Evolutionary conservation across 495 filamentous ascomycete species (phyloP).

Genomic region (Polyplosphaeria fusca): DNA sequence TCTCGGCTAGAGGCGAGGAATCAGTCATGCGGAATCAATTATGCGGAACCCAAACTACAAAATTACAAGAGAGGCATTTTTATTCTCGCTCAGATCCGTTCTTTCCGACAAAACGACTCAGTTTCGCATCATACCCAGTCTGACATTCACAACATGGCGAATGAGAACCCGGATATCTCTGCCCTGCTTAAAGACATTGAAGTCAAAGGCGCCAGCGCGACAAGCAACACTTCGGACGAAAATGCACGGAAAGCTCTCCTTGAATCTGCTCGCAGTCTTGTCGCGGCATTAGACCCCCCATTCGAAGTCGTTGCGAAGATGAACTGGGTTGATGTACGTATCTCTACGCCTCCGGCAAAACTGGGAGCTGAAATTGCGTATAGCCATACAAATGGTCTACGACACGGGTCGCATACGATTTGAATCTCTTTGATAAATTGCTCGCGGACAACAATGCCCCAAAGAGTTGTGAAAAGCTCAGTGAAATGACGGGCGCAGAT

Average conservation of each 20-base stretch:
- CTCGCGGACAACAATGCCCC: not conserved
- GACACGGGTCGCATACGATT: not conserved
- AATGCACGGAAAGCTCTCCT: not conserved
- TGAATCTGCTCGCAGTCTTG: conserved; percentile 1
- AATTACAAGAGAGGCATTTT: too few species aligned
- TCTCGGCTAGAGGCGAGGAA: too few species aligned
- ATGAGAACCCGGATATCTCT: not conserved
- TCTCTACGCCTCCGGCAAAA: not conserved
- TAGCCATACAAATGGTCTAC: not conserved
- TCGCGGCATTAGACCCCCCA: not conserved
- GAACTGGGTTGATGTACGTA: conserved; percentile 3
- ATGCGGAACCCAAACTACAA: too few species aligned
- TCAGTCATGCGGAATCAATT: too few species aligned
- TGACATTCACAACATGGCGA: too few species aligned
- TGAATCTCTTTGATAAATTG: conserved; percentile 2
- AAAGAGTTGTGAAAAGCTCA: not conserved
- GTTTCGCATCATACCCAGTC: too few species aligned
- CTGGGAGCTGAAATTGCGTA: not conserved
- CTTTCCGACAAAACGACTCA: too few species aligned
- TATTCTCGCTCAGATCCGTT: too few species aligned
- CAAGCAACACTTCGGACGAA: not conserved
- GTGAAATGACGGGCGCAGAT: conserved; percentile 1
- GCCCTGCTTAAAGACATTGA: not conserved
- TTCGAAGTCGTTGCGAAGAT: conserved; percentile 6
- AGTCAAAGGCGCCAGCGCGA: not conserved